Evolutionary conservation across 257 asterid genomes (phyloP).

Genomic region (Capsicum rhomboideum): DNA sequence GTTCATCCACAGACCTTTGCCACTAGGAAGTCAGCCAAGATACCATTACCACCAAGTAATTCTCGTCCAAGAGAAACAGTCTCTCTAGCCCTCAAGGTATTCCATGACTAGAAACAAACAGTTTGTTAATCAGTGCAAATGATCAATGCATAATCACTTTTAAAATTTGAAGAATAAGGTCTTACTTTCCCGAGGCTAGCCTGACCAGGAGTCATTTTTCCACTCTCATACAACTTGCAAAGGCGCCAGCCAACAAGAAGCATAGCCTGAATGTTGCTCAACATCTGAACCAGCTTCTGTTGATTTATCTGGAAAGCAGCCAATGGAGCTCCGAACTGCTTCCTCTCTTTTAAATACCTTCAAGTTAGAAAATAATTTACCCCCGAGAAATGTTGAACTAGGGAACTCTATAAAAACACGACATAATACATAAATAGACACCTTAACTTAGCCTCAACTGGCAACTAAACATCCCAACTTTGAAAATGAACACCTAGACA

Average conservation of each 20-base stretch:
- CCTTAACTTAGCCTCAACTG: no score
- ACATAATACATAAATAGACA: no score
- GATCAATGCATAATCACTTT: neutral
- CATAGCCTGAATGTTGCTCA: conserved; percentile 85
- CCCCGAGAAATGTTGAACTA: neutral
- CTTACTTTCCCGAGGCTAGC: conserved; percentile 95
- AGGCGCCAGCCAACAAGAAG: conserved; percentile 88
- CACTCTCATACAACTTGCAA: conserved; percentile 87
- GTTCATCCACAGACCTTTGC: conserved; percentile 52
- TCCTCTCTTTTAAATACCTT: conserved; percentile 94
- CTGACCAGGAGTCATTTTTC: conserved; percentile 91
- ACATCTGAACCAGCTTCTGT: conserved; percentile 80
- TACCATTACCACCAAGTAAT: conserved; percentile 91
- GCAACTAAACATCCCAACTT: no score
- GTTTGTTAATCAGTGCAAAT: neutral
- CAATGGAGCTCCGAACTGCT: conserved; percentile 92
- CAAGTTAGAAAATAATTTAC: neutral
- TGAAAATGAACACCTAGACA: no score
- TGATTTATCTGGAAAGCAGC: conserved; percentile 95
- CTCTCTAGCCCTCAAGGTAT: conserved; percentile 67
- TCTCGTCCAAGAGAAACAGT: conserved; percentile 84
- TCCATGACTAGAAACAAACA: conserved; percentile 61
- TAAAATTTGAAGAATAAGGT: neutral
- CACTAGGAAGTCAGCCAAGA: conserved; percentile 64
- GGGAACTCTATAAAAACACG: neutral